Conservation (phyloP, 2,329 filamentous ascomycete species). For the Colletotrichum brevisporum region DNA sequence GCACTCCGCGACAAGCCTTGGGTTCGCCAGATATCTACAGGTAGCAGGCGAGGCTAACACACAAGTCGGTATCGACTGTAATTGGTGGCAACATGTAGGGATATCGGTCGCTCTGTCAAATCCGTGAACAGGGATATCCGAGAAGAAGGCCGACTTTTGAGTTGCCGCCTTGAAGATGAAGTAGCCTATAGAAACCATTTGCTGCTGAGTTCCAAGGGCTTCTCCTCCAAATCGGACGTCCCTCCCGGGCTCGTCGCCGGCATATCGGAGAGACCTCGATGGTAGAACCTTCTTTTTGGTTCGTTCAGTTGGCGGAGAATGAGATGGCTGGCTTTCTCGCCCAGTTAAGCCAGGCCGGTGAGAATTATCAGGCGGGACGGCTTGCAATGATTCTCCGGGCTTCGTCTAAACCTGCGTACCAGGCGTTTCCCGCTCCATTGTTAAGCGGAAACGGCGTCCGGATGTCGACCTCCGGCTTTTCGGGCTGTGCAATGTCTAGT, state of each 20-base stretch:
- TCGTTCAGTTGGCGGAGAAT: background rate
- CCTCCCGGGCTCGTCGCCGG: constrained; percentile 5
- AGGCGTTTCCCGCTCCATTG: constrained; percentile 17
- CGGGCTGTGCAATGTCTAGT: background rate
- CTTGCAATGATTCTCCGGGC: background rate
- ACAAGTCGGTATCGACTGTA: background rate
- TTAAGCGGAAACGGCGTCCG: constrained; percentile 2
- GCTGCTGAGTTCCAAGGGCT: constrained; percentile 6
- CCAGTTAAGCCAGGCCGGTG: background rate
- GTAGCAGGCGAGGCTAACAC: background rate
- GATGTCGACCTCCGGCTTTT: background rate
- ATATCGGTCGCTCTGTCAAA: background rate
- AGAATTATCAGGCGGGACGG: background rate
- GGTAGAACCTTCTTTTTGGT: background rate
- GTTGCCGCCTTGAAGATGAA: constrained; percentile 6
- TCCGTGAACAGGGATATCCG: constrained; percentile 16
- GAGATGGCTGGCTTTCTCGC: background rate
- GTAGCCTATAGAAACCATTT: constrained; percentile 4
- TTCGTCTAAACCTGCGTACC: constrained; percentile 12
- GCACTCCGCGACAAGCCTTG: background rate
- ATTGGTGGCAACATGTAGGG: background rate
- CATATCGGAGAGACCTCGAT: background rate
- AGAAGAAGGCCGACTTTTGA: constrained; percentile 10
- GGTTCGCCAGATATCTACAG: background rate
- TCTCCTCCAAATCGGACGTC: background rate